Percentiles rank a stretch among this genome's conserved stretches.
Conservation (phyloP, 2,329 filamentous ascomycete genomes). For the Pseudohalonectria lignicola region DNA sequence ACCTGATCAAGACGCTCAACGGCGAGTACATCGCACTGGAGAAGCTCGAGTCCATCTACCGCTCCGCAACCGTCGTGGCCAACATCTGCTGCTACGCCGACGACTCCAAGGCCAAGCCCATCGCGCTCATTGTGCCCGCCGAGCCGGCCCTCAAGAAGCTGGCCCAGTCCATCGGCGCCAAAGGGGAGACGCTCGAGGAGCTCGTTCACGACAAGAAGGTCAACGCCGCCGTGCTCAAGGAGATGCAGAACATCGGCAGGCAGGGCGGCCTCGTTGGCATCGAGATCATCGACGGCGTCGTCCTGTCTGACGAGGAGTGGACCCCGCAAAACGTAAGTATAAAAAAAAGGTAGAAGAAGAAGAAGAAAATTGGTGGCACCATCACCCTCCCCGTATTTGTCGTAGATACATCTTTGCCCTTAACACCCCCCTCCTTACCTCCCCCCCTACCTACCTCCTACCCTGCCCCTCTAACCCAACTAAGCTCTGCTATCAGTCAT, state of each 20-base stretch:
- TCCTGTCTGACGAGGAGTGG: slow-evolving; percentile 64
- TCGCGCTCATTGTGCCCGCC: slow-evolving; percentile 45
- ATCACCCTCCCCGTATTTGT: no score
- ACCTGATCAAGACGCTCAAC: slow-evolving; percentile 72
- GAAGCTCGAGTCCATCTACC: slow-evolving; percentile 50
- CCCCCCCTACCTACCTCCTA: no score
- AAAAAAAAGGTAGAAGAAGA: no score
- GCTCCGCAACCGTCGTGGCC: slow-evolving; percentile 35
- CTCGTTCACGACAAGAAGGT: slow-evolving; percentile 59
- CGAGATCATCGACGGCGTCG: slow-evolving; percentile 62
- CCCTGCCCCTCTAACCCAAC: no score
- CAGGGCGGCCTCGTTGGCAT: slow-evolving; percentile 53
- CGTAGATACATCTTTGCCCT: neutral
- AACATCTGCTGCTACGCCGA: slow-evolving; percentile 49
- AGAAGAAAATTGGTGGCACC: no score
- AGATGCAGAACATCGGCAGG: slow-evolving; percentile 50
- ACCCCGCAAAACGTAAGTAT: slow-evolving; percentile 59
- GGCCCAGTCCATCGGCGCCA: slow-evolving; percentile 27
- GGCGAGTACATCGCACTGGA: slow-evolving; percentile 78
- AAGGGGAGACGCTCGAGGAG: slow-evolving; percentile 49
- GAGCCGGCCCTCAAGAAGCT: slow-evolving; percentile 45
- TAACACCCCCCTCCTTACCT: no score
- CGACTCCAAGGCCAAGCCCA: slow-evolving; percentile 35
- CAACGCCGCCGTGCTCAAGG: slow-evolving; percentile 49
- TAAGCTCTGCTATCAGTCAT: no score